phyloP scores from a whole-genome alignment of 805 yeast genomes.

The Metschnikowia reukaufii region DNA sequence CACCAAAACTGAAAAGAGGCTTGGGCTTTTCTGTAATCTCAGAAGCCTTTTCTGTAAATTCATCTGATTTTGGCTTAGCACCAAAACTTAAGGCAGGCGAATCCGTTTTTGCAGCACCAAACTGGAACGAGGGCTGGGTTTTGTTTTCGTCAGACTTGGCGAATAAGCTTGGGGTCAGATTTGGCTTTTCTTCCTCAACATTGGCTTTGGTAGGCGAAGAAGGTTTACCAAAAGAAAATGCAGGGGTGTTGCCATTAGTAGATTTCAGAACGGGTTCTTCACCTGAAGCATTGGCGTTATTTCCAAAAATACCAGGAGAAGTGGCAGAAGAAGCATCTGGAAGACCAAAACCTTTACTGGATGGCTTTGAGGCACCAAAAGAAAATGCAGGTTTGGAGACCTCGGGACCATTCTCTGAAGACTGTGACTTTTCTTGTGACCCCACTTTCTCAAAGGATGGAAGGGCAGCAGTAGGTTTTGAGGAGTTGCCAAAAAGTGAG shows the following conservation, averaged over 20 bases:
- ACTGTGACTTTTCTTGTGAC: background rate
- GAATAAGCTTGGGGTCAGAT: background rate
- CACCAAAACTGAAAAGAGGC: constrained; percentile 1
- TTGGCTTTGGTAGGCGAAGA: background rate
- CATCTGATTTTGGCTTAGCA: background rate
- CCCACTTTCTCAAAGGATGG: background rate
- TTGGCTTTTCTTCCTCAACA: background rate
- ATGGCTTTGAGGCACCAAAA: constrained; percentile 2
- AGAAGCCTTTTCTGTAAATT: background rate
- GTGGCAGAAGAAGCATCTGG: background rate
- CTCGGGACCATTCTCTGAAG: background rate
- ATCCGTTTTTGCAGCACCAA: background rate
- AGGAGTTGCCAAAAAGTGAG: background rate
- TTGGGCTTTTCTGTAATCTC: too few species aligned
- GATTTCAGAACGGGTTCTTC: background rate
- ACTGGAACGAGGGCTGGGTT: too few species aligned
- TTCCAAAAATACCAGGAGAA: background rate
- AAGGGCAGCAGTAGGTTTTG: background rate
- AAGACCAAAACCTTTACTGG: background rate
- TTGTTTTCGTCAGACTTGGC: background rate
- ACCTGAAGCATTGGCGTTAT: background rate
- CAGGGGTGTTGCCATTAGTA: background rate
- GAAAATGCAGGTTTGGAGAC: constrained; percentile 2
- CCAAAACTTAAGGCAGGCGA: constrained; percentile 4
- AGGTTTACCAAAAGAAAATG: background rate